phyloP scores from a whole-genome alignment of 202 grass and related monocot species.

The Carex sylvatica region DNA sequence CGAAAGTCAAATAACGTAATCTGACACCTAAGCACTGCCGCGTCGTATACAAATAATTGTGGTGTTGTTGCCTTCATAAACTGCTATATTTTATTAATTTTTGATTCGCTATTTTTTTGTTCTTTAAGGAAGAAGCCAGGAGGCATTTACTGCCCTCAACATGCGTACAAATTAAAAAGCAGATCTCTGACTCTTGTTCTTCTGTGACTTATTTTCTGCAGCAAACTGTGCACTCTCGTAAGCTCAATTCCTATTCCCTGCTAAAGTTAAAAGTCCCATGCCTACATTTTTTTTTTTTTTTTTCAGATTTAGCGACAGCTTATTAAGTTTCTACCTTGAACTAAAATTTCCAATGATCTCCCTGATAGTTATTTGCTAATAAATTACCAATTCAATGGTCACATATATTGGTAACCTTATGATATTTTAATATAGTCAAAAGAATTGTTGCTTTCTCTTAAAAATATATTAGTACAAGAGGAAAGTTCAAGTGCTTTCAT shows the following conservation, averaged over 20 bases:
- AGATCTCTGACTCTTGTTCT: constrained; percentile 26
- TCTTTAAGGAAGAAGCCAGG: constrained; percentile 33
- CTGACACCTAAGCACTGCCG: neutral
- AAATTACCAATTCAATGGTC: neutral
- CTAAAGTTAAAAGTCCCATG: too few species aligned
- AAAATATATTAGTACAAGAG: neutral
- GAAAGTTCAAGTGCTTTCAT: too few species aligned
- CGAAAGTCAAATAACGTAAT: neutral
- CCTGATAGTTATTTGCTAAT: neutral
- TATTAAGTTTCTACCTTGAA: neutral
- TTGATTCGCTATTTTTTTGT: constrained; percentile 21
- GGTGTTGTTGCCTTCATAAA: neutral
- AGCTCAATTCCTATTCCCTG: neutral
- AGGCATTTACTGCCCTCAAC: constrained; percentile 25
- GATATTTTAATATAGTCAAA: neutral
- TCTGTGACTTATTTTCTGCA: neutral
- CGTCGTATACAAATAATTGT: constrained; percentile 24
- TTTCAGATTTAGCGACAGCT: neutral
- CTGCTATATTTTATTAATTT: constrained; percentile 14
- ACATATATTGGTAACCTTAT: neutral
- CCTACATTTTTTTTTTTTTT: too few species aligned
- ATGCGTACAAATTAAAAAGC: constrained; percentile 29
- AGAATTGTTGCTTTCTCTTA: neutral
- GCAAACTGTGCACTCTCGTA: neutral
- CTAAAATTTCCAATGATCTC: neutral